Conservation (phyloP, 441 rosid species). For the Capsella rubella region DNA sequence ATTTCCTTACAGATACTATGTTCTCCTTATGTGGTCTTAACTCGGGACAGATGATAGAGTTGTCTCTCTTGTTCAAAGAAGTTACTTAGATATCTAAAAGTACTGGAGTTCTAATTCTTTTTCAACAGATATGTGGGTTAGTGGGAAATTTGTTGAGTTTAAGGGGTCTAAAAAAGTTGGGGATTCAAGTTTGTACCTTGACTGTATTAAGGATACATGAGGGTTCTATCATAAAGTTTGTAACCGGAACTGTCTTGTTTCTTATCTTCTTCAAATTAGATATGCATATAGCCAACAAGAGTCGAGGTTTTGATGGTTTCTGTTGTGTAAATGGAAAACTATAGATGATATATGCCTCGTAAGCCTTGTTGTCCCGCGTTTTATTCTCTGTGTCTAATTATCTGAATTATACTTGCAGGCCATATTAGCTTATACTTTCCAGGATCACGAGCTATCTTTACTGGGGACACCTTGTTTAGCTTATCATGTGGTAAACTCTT, state of each 20-base stretch:
- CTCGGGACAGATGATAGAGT: not conserved
- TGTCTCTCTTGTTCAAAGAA: constrained; percentile 1
- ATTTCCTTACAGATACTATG: not conserved
- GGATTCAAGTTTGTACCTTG: not conserved
- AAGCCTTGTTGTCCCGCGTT: not conserved
- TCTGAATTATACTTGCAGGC: constrained; percentile 57
- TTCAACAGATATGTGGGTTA: not conserved
- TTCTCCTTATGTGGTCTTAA: not conserved
- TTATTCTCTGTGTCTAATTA: not conserved
- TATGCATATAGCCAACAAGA: not conserved
- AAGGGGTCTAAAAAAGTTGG: not conserved
- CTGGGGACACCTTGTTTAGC: constrained; percentile 98
- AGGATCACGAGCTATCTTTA: constrained; percentile 80
- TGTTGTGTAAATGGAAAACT: not conserved
- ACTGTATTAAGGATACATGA: not conserved
- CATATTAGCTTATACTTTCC: constrained; percentile 96
- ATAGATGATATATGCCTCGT: not conserved
- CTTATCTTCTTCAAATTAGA: not conserved
- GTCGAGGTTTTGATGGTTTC: not conserved
- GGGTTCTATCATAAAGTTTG: not conserved
- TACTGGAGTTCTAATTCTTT: constrained; percentile 2
- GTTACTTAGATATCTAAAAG: not conserved
- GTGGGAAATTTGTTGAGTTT: not conserved
- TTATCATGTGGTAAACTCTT: constrained; percentile 96
- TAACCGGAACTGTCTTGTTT: not conserved